Evolutionary conservation across 805 yeast genomes (phyloP), one percentile per base, ranked within the genome.

Genomic region (Helenozyma baotianmanensis): DNA sequence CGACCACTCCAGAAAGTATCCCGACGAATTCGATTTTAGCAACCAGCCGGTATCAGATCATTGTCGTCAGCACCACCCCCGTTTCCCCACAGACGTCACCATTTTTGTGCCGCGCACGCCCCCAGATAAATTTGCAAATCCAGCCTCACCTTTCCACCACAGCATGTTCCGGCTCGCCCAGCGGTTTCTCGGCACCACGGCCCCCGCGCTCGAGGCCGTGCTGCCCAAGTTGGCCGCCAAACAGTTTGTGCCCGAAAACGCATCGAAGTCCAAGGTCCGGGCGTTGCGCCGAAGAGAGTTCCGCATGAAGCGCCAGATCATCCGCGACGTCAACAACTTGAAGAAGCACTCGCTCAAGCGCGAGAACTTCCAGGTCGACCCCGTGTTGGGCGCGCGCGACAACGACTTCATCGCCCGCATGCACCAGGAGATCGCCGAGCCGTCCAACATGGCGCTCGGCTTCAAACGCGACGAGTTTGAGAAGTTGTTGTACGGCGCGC

Each of bases 401-500:
- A 78, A 78, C 38, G 78, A 83, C 7, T 88, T 89, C 50, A 61
- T 88, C 28, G 58, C 60, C 27, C 75, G 96, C 58, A 64, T 88
- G 34, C 66, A 69, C 39, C 76, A 85, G 22, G 82, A 80, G 42
- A 58, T 82, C 28, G 66, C 69, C 27, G 92, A 85, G 54, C 82
- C 82, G 11, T 66, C 70, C 36, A 77, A 76, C 32, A 66, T 84
- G 53, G 70, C 82, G 11, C 69, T 70, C 44, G 80, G 82, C 0
- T 78, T 74, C 45, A 66, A 72, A 23, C 57, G 74, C 30, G 64
- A 61, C 21, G 89, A 86, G 50, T 80, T 86, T 29, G 92, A 87
- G 40, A 82, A 76, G 53, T 65, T 88, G 34, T 50, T 87, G 30
- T 80, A 72, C 45, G 92, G 95, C 24, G 92, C 89, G 9, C 83